Percentiles rank a stretch among this genome's conserved stretches.
phyloP scores from a whole-genome alignment of 805 yeast genomes.

The Kluyveromyces nonfermentans region DNA sequence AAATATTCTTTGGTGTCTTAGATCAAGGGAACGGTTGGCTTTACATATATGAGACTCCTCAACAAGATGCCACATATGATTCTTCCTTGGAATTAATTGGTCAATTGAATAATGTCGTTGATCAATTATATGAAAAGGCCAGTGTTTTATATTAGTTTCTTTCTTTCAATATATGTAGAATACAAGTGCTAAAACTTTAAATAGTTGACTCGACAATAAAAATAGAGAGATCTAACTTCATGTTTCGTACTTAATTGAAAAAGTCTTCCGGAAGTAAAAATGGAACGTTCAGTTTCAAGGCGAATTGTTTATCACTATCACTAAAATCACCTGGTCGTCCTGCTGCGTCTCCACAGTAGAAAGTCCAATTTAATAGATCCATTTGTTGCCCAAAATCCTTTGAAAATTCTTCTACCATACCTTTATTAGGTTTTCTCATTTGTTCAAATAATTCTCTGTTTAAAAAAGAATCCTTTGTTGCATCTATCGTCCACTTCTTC shows the following conservation, averaged over 20 bases:
- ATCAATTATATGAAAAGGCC: conserved; percentile 88
- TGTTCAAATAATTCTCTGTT: conserved; percentile 11
- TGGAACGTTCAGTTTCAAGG: conserved; percentile 40
- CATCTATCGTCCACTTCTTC: too few relatives aligned
- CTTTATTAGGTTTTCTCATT: conserved; percentile 66
- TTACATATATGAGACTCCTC: conserved; percentile 81
- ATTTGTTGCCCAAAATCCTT: conserved; percentile 28
- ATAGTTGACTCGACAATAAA: neutral
- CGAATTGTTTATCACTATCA: conserved; percentile 69
- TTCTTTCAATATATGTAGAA: neutral
- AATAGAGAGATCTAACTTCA: neutral
- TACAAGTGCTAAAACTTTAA: neutral
- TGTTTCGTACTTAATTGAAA: conserved; percentile 24
- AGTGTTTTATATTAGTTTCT: conserved; percentile 61
- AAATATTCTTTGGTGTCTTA: conserved; percentile 89
- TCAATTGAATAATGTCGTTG: conserved; percentile 81
- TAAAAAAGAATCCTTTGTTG: too few relatives aligned
- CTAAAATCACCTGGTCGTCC: conserved; percentile 74
- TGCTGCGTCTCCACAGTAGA: conserved; percentile 93
- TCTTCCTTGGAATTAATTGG: conserved; percentile 79
- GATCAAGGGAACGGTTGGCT: conserved; percentile 99
- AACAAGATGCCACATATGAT: conserved; percentile 79
- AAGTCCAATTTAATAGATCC: conserved; percentile 10
- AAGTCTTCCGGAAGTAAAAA: conserved; percentile 69
- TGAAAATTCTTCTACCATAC: conserved; percentile 60